Evolutionary conservation across 75 land plant genomes (phyloP).

Genomic region (Adiantum capillusveneris): DNA sequence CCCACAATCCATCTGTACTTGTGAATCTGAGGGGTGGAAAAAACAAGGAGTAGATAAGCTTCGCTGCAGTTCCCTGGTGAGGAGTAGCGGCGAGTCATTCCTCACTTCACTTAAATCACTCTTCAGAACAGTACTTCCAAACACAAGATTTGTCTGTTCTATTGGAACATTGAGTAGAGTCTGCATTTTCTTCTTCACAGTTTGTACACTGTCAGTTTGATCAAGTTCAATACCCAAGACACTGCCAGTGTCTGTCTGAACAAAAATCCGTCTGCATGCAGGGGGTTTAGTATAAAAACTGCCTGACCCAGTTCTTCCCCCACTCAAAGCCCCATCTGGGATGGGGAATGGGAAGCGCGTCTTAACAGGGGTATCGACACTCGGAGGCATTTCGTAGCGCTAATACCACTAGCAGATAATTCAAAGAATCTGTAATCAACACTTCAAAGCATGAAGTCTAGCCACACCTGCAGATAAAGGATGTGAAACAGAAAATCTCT

Average conservation of each 20-base stretch:
- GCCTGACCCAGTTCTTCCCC: constrained; percentile 17
- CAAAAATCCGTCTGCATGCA: constrained; percentile 50
- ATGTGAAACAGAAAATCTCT: too few relatives aligned
- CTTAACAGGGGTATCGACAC: constrained; percentile 45
- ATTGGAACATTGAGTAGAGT: constrained; percentile 45
- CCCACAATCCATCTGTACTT: constrained; percentile 26
- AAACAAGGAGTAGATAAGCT: constrained; percentile 81
- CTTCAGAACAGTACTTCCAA: constrained; percentile 49
- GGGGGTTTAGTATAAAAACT: constrained; percentile 24
- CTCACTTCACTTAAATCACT: constrained; percentile 52
- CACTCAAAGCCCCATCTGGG: constrained; percentile 27
- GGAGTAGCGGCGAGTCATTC: constrained; percentile 41
- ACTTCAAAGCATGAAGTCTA: too few relatives aligned
- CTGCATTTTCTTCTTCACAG: constrained; percentile 60
- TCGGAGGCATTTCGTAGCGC: constrained; percentile 46
- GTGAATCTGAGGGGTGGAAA: constrained; percentile 38
- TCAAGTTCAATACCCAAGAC: constrained; percentile 62
- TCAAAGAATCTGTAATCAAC: too few relatives aligned
- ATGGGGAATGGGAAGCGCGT: constrained; percentile 53
- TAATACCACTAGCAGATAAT: too few relatives aligned
- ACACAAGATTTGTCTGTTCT: constrained; percentile 48
- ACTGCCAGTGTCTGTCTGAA: constrained; percentile 62
- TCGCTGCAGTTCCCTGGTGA: constrained; percentile 35
- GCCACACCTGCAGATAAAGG: too few relatives aligned
- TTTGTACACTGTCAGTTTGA: constrained; percentile 52